A percentile compares a stretch with the other conserved stretches of the same genome.
Evolutionary conservation across 371 early-diverging fungal genomes (phyloP).

Genomic region (Mortierella sp.): DNA sequence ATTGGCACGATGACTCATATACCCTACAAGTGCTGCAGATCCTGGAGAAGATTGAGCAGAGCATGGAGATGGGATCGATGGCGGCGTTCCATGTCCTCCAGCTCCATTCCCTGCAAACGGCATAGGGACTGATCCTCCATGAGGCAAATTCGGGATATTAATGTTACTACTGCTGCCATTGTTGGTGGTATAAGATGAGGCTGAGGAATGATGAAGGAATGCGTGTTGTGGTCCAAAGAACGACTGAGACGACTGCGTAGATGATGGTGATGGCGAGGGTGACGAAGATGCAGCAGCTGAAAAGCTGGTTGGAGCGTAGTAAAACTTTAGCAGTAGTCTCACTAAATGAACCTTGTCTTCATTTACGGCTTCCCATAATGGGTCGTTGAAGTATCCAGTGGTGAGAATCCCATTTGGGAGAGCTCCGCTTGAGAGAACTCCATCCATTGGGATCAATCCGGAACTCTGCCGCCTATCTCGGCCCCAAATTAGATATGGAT

Average conservation of each 20-base stretch:
- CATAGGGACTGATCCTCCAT: slow-evolving; percentile 48
- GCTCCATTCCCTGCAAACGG: slow-evolving; percentile 42
- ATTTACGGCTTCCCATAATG: slow-evolving; percentile 52
- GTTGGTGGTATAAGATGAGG: slow-evolving; percentile 53
- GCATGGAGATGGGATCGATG: slow-evolving; percentile 52
- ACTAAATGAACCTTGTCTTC: slow-evolving; percentile 52
- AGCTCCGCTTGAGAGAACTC: slow-evolving; percentile 16
- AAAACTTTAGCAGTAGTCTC: slow-evolving; percentile 50
- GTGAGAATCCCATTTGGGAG: slow-evolving; percentile 12
- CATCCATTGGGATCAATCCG: slow-evolving; percentile 27
- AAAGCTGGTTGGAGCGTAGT: slow-evolving; percentile 54
- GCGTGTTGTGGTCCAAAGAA: slow-evolving; percentile 55
- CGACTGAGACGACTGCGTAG: slow-evolving; percentile 54
- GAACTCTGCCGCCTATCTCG: slow-evolving; percentile 41
- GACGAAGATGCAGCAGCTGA: slow-evolving; percentile 46
- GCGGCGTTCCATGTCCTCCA: slow-evolving; percentile 46
- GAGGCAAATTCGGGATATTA: slow-evolving; percentile 39
- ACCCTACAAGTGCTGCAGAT: slow-evolving; percentile 40
- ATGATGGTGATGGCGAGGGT: slow-evolving; percentile 54
- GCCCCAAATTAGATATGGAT: slow-evolving; percentile 45
- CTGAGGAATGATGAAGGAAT: slow-evolving; percentile 41
- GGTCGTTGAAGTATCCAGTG: slow-evolving; percentile 38
- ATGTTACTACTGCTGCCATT: slow-evolving; percentile 52
- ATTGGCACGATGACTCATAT: slow-evolving; percentile 47
- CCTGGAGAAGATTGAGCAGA: slow-evolving; percentile 56